phyloP scores from a whole-genome alignment of 768 basidiomycete species.

The Suillus placidus region DNA sequence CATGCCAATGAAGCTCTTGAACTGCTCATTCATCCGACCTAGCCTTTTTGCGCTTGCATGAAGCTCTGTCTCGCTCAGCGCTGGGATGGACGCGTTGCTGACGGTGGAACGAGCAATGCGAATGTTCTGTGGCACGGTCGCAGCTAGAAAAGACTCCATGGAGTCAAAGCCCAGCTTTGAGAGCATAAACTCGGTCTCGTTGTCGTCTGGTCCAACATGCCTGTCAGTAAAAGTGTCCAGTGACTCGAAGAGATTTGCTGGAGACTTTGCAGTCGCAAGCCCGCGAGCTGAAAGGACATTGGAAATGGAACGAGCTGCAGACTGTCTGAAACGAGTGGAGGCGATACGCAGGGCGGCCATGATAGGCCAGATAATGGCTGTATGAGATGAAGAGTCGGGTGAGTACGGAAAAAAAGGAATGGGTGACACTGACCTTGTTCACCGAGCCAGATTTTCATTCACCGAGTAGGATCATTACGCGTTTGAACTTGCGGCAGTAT shows the following conservation, averaged over 20 bases:
- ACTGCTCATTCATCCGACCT: conserved; percentile 76
- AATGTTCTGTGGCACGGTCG: conserved; percentile 81
- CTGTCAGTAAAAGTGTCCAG: conserved; percentile 89
- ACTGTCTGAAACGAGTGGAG: conserved; percentile 26
- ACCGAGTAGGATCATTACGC: conserved; percentile 40
- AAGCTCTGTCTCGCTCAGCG: conserved; percentile 87
- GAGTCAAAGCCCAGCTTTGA: conserved; percentile 78
- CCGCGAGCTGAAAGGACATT: conserved; percentile 34
- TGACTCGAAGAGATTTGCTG: conserved; percentile 72
- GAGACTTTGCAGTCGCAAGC: conserved; percentile 64
- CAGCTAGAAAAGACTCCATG: conserved; percentile 86
- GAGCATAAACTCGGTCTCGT: conserved; percentile 85
- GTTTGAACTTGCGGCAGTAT: conserved; percentile 18
- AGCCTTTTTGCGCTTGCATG: conserved; percentile 72
- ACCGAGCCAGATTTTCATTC: conserved; percentile 43
- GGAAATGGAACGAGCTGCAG: conserved; percentile 19
- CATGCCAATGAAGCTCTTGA: conserved; percentile 97
- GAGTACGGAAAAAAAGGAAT: conserved; percentile 18
- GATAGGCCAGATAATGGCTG: conserved; percentile 20
- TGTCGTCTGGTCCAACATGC: conserved; percentile 89
- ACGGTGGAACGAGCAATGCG: conserved; percentile 64
- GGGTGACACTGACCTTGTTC: conserved; percentile 30
- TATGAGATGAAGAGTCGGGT: conserved; percentile 18
- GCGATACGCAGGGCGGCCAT: conserved; percentile 34
- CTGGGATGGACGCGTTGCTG: conserved; percentile 67